Conservation (phyloP, 164 flowering plant genomes). For the Tetrastigma voinierianum region DNA sequence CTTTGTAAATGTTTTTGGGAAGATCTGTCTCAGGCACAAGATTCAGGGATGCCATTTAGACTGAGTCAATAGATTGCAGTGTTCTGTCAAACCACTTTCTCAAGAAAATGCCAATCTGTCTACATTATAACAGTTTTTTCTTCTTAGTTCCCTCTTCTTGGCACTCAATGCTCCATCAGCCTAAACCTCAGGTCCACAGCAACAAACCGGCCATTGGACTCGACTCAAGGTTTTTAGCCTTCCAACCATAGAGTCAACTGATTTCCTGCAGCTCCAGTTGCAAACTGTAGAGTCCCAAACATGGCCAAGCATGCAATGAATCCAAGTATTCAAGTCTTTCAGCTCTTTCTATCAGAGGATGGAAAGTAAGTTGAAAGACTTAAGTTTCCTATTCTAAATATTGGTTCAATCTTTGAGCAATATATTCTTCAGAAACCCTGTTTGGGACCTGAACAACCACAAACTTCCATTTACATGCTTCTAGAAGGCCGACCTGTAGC, state of each 20-base stretch:
- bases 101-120: constrained; percentile 72
- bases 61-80: constrained; percentile 82
- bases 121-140: constrained; percentile 22
- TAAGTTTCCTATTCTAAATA: constrained; percentile 1
- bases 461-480: background rate
- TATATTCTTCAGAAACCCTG: constrained; percentile 9
- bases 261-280: constrained; percentile 9
- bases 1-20: constrained; percentile 90
- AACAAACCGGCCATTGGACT: constrained; percentile 9
- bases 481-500: background rate
- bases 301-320: constrained; percentile 1
- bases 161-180: background rate
- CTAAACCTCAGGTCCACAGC: constrained; percentile 8
- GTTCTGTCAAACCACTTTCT: constrained; percentile 59
- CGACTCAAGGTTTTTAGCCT: constrained; percentile 5
- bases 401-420: background rate
- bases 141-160: too few relatives aligned
- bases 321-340: background rate
- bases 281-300: constrained; percentile 10
- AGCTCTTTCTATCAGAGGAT: background rate
- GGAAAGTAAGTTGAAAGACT: constrained; percentile 6
- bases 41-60: constrained; percentile 74
- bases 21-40: constrained; percentile 69
- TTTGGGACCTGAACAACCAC: constrained; percentile 4
- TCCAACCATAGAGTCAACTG: constrained; percentile 10